Evolutionary conservation across 2,329 filamentous ascomycete genomes (phyloP), one percentile per base, ranked within the genome.

Genomic region (Ceratocystis cacaofunesta): DNA sequence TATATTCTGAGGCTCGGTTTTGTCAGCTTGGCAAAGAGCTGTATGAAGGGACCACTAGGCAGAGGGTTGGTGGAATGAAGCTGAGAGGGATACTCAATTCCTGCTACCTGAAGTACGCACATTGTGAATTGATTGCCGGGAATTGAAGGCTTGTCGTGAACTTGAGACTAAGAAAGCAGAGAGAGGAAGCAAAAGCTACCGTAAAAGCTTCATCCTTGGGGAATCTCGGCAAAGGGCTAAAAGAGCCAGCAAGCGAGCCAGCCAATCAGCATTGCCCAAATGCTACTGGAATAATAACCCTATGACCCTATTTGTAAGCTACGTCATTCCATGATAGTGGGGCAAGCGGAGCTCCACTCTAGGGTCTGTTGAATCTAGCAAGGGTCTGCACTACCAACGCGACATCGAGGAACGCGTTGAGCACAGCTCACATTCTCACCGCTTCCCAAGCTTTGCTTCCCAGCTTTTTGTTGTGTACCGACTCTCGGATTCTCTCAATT

Each of bases 1-100:
- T 25, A 32, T 36, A 28, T 58, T 30, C n/a, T 25, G 41, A 43
- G 52, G 43, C 17, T 50, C 30, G 50, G 8, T 25, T 25, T 65
- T 44, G 50, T 46, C 25, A 57, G 28, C 63, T 41, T 61, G 32
- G 19, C 32, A 43, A 60, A 65, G 43, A 60, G 52, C 25, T 48
- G 17, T 32, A 22, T n/a, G 30, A 32, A 44, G 28, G 36, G 17
- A 30, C 52, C 19, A 60, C 36, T 15, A 8, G 28, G 25, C 2
- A 12, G 12, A 5, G 10, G 28, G 10, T 17, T 25, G 28, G 28
- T 6, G 19, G 17, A 30, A 36, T 2, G 5, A 36, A n/a, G n/a
- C 4, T 17, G 15, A 15, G 52, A 28, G 3, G 3, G 52, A 50
- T 22, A 8, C n/a, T 4, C 12, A 48, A 43, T 10, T 32, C 22